Evolutionary conservation across 805 yeast species (phyloP), one percentile per base, ranked within the genome.

Genomic region (Ogataea siamensis): DNA sequence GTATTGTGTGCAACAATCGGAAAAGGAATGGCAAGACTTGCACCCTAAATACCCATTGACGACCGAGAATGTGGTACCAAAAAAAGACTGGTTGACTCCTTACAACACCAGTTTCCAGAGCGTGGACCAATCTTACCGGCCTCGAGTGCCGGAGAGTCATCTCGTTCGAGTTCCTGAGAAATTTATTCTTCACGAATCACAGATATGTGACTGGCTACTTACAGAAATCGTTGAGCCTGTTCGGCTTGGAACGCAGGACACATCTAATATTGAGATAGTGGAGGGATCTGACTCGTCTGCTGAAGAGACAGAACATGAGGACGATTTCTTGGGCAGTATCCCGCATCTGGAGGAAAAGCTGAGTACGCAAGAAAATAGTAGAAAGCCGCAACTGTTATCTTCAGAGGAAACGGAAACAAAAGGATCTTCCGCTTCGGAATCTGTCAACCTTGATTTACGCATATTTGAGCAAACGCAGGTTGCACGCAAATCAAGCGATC

Each of bases 101-200:
- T 49, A 62, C 5, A 60, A 55, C 10, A 61, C 66, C 2, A 50
- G 67, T 1, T 66, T 64, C 39, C 61, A 63, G 22, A 45, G 47
- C 31, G 31, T 62, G 8, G 52, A 49, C 1, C 13, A 8, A 5
- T 47, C 36, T 12, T 32, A 31, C 30, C 6, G 7, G 2, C 54
- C 57, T 4, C 11, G 12, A 2, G 20, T 43, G 3, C 14, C 36
- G 20, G 40, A 40, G 23, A 26, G 28, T 20, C 11, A 28, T 19
- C 29, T 45, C 20, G 8, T 43, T 7, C 16, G 29, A 6, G 14
- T 46, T 19, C 34, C 26, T 14, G 42, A 42, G 18, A 13, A 24
- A 4, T 19, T 37, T n/a, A 7, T 41, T 5, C 13, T 30, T 13
- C 21, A 41, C 26, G 42, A 42, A n/a, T 23, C 32, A 10, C 25